Evolutionary conservation across 108 stramenopile genomes (phyloP).

Genomic region (Conticribra guillardii): DNA sequence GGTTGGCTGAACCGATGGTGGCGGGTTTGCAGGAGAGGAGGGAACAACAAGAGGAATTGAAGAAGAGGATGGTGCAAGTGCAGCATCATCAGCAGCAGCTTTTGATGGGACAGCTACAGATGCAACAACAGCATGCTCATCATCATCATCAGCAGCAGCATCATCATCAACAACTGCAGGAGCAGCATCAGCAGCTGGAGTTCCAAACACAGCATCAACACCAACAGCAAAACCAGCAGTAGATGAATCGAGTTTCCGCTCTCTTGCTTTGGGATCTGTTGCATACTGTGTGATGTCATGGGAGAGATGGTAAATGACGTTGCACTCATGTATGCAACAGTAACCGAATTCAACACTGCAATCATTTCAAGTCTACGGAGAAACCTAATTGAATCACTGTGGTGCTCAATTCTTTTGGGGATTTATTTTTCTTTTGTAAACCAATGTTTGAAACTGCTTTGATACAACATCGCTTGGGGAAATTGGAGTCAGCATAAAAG

Average conservation of each 20-base stretch:
- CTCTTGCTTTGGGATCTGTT: neutral
- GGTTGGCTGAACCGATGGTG: conserved; percentile 68
- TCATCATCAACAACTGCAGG: conserved; percentile 3
- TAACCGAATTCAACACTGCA: too few relatives aligned
- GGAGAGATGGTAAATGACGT: neutral
- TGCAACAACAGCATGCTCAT: conserved; percentile 16
- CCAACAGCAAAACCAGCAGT: conserved; percentile 4
- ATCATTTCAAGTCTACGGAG: too few relatives aligned
- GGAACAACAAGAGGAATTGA: conserved; percentile 22
- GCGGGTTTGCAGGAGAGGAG: conserved; percentile 59
- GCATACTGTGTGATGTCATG: neutral
- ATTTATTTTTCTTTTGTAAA: too few relatives aligned
- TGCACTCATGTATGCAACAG: neutral
- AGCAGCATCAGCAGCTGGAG: conserved; percentile 6
- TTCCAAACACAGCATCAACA: conserved; percentile 6
- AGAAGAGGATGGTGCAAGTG: conserved; percentile 21
- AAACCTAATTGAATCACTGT: too few relatives aligned
- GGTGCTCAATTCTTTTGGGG: too few relatives aligned
- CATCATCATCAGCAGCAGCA: conserved; percentile 1
- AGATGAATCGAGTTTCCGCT: conserved; percentile 9
- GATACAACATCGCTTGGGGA: too few relatives aligned
- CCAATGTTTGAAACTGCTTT: too few relatives aligned
- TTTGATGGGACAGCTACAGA: neutral
- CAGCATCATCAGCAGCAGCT: conserved; percentile 21
- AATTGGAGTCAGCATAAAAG: too few relatives aligned